Base-by-base conservation (phyloP, 345 rosid genomes). In the Salix udensis region DNA sequence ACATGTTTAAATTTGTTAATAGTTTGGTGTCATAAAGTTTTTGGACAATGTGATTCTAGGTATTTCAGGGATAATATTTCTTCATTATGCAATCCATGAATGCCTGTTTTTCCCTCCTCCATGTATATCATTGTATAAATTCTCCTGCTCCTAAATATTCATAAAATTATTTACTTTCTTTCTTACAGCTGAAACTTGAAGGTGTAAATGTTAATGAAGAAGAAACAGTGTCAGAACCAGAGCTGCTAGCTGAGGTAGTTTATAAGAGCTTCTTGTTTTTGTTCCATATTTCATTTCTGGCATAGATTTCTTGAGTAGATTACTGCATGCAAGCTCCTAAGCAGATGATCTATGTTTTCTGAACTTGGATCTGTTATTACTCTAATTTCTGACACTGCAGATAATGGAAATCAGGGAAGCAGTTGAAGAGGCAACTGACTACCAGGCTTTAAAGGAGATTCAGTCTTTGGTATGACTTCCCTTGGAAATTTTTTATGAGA, bases 321-420 rank as follows among this genome's bases (percentile, higher is more conserved):
- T 46, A 46, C 50, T 65, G 36, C 0, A 30, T 31, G 42, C 19
- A 30, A 65, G 18, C 69, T 66, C 69, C 19, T 66, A 14, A 46
- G 50, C 50, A 12, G 50, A 46, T 14, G 50, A 4, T 46, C 50
- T 46, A 12, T 46, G 50, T 14, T 13, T 44, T 46, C n/a, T 13
- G 5, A 40, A 46, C 16, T 46, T 46, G 50, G 50, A 46, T 28
- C 44, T 71, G 13, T 71, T n/a, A 21, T 62, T n/a, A 46, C 21
- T 64, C 69, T 65, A 28, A 58, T 64, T 36, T 30, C 30, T 77
- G 75, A 70, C 67, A 67, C 15, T 74, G 76, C 88, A 95, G 98
- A 85, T 95, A 77, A 86, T 95, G 97, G 96, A 95, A 79, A 86
- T 95, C 73, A 91, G 98, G 81, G 97, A 93, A 88, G 88, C 91